Base-by-base conservation (phyloP, 106 monocot species). In the Apostasia ramifera region DNA sequence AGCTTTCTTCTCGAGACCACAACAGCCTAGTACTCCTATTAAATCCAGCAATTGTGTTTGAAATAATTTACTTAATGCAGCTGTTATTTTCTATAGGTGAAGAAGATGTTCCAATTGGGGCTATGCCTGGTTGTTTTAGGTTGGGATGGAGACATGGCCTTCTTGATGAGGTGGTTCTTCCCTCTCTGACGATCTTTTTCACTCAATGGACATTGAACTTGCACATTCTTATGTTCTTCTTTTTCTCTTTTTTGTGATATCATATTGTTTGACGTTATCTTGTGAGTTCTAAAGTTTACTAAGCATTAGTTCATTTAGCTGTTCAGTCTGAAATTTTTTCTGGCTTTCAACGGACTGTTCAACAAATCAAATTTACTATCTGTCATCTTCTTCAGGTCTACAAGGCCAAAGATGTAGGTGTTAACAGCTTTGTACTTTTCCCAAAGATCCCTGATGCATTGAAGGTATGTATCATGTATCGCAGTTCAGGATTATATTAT, bases 391-490 rank as follows among this genome's bases (percentile, higher is more conserved):
- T 85, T 76, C 81, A 97, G 97, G 97, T 92, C 6, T 87, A 84
- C 78, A 98, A 92, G 77, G 84, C 97, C 12, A 78, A 76, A 43
- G 97, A 98, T 81, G 97, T 98, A 72, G 97, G 97, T 69, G 85
- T 98, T 49, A 98, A 92, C 11, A 87, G 87, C 69, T 87, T 98
- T 78, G 87, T 98, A 40, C 87, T 98, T 45, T 98, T 98, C 62
- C 97, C 97, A 40, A 98, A 98, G 85, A 83, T 98, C 76, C 97
- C 97, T 73, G 92, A 98, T 80, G 89, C 92, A 61, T 79, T 98
- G 66, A 98, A 98, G 97, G 97, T 98, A 53, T 62, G 54, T 55
- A 44, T 47, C 58, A 8, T 44, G 2, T 40, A 7, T 12, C 15
- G 1, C 40, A 37, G 56, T 42, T 52, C 47, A 55, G 2, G n/a